Percentiles rank a stretch among this genome's conserved stretches.
phyloP scores from a whole-genome alignment of 2,329 filamentous ascomycete genomes.

The Aspergillus brunneoviolaceus region DNA sequence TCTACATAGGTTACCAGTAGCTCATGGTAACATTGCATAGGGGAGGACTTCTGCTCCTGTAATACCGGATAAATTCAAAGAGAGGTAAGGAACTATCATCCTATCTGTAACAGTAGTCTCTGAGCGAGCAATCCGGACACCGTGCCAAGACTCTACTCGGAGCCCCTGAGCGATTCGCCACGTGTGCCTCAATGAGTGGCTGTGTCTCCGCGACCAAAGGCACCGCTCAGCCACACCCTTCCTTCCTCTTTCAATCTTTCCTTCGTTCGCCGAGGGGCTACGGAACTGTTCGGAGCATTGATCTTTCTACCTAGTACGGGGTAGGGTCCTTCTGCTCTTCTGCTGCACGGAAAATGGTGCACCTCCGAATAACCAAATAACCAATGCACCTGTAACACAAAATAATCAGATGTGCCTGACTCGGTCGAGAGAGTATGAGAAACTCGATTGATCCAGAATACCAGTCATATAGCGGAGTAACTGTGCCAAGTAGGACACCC shows the following conservation, averaged over 20 bases:
- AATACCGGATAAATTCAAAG: background rate
- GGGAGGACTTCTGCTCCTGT: background rate
- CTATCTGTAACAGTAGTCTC: background rate
- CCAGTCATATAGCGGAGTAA: background rate
- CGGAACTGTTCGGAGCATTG: background rate
- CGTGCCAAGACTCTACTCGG: conserved; percentile 2
- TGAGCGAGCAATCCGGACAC: background rate
- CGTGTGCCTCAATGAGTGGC: conserved; percentile 16
- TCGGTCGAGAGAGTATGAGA: too few relatives aligned
- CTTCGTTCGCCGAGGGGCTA: background rate
- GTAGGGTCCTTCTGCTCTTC: too few relatives aligned
- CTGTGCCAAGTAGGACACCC: background rate
- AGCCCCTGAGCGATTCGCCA: conserved; percentile 12
- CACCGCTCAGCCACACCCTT: background rate
- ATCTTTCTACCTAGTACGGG: background rate
- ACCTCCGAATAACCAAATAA: too few relatives aligned
- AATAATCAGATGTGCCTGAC: too few relatives aligned
- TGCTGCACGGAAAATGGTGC: too few relatives aligned
- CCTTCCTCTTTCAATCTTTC: too few relatives aligned
- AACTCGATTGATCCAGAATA: too few relatives aligned
- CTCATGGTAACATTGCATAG: background rate
- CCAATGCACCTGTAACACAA: too few relatives aligned
- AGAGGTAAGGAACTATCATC: background rate
- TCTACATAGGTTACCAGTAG: background rate
- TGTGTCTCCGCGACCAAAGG: conserved; percentile 1